A percentile compares a stretch with the other conserved stretches of the same genome.
These are phyloP conservation scores for Suillus lakei DNA, from an alignment of 768 basidiomycete genomes.

Conservation along the genomic window DNA sequence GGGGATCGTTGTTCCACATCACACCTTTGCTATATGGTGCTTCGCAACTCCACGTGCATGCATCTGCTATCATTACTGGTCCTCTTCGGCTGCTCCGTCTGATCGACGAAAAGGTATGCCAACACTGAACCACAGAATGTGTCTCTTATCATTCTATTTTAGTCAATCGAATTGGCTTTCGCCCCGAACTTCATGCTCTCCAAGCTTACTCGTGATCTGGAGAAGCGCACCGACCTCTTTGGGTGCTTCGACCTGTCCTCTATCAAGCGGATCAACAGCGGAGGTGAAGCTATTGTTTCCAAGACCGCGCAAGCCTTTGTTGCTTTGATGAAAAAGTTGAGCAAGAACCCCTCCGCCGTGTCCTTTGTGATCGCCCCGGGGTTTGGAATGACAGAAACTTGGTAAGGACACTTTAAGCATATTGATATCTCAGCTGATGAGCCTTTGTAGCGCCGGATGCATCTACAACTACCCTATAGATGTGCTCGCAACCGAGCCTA, in stretches of 20 bases:
- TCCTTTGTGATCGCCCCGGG: conserved; percentile 30
- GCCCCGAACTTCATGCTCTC: conserved; percentile 49
- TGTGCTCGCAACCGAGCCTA: conserved; percentile 18
- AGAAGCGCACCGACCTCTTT: conserved; percentile 26
- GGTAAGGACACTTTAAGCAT: conserved; percentile 23
- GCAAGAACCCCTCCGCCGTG: conserved; percentile 19
- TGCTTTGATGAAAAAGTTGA: conserved; percentile 32
- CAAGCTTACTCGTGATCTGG: conserved; percentile 39
- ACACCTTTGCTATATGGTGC: conserved; percentile 39
- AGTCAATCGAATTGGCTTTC: conserved; percentile 38
- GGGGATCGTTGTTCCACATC: conserved; percentile 45
- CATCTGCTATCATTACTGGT: conserved; percentile 28
- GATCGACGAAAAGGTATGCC: conserved; percentile 42
- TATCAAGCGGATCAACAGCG: conserved; percentile 42
- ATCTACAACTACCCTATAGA: conserved; percentile 40
- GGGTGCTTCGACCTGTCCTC: conserved; percentile 38
- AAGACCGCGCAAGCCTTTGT: conserved; percentile 42
- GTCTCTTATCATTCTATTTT: conserved; percentile 9
- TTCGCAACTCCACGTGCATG: conserved; percentile 27
- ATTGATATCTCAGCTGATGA: neutral
- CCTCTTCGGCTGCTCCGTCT: conserved; percentile 26
- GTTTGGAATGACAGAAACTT: conserved; percentile 50
- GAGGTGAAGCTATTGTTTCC: conserved; percentile 48
- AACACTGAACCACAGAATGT: conserved; percentile 21
- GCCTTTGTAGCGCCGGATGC: conserved; percentile 36